Evolutionary conservation across 2,329 filamentous ascomycete species (phyloP).

Genomic region (Cladophialophora exuberans): DNA sequence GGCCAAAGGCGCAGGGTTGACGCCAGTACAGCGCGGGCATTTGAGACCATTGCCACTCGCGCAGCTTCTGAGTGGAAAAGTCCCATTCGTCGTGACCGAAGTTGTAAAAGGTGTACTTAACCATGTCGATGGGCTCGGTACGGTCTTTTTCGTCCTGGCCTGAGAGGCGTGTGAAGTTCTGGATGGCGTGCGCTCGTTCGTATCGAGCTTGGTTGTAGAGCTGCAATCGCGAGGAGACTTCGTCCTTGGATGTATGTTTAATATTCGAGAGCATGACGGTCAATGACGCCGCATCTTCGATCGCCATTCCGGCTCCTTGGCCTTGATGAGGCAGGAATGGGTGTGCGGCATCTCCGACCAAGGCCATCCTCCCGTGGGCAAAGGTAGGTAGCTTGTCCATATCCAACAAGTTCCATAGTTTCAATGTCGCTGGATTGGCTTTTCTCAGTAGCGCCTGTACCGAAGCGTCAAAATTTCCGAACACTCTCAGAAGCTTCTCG

Average conservation of each 20-base stretch:
- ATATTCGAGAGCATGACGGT: slow-evolving; percentile 55
- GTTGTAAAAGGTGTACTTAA: slow-evolving; percentile 53
- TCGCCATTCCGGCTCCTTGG: slow-evolving; percentile 65
- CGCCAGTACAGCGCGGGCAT: slow-evolving; percentile 39
- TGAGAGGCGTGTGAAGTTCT: slow-evolving; percentile 59
- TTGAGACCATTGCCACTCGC: slow-evolving; percentile 54
- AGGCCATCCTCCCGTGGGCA: slow-evolving; percentile 55
- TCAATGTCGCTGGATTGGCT: slow-evolving; percentile 46
- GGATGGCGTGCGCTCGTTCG: slow-evolving; percentile 60
- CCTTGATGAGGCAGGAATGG: slow-evolving; percentile 68
- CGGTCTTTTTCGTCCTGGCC: slow-evolving; percentile 49
- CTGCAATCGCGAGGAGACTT: slow-evolving; percentile 59
- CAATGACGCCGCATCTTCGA: slow-evolving; percentile 68
- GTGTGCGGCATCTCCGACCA: slow-evolving; percentile 70
- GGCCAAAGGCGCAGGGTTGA: slow-evolving; percentile 36
- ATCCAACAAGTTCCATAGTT: slow-evolving; percentile 64
- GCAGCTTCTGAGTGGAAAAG: slow-evolving; percentile 54
- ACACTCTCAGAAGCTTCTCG: slow-evolving; percentile 15
- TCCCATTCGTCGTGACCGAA: slow-evolving; percentile 64
- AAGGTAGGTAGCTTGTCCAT: slow-evolving; percentile 53
- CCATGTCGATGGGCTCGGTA: slow-evolving; percentile 12
- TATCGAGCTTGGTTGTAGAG: slow-evolving; percentile 64
- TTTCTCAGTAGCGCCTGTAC: slow-evolving; percentile 13
- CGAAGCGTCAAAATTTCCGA: slow-evolving; percentile 16
- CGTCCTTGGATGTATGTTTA: slow-evolving; percentile 44